Conservation (phyloP, 768 basidiomycete genomes). For the Kwoniella sp. region DNA sequence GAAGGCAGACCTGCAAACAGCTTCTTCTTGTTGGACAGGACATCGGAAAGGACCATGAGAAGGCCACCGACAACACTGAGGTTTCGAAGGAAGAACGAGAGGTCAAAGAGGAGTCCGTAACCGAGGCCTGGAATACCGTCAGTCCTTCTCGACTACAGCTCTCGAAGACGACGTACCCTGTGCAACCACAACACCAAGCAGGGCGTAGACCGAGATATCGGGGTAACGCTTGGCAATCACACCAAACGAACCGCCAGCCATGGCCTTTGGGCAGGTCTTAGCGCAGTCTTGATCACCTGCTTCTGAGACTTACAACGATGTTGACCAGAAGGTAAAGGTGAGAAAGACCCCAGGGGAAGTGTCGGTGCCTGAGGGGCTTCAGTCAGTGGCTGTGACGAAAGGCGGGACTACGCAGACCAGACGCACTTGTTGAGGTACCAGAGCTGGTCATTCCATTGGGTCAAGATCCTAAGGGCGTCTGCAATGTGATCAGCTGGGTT, state of each 20-base stretch:
- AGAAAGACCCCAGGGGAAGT: constrained; percentile 92
- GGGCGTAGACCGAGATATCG: constrained; percentile 82
- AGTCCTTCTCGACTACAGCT: background rate
- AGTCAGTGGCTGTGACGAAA: background rate
- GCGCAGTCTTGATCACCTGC: background rate
- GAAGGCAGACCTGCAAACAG: constrained; percentile 85
- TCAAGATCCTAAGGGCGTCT: constrained; percentile 85
- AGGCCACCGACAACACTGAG: constrained; percentile 95
- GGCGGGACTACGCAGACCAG: background rate
- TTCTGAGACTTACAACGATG: constrained; percentile 60
- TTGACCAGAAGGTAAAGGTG: constrained; percentile 89
- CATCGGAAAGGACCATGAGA: constrained; percentile 98
- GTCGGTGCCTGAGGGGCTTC: constrained; percentile 65
- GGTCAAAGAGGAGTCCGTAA: constrained; percentile 98
- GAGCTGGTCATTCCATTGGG: constrained; percentile 94
- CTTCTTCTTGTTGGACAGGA: constrained; percentile 79
- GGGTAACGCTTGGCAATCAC: constrained; percentile 83
- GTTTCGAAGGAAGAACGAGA: constrained; percentile 99
- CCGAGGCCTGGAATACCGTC: constrained; percentile 61
- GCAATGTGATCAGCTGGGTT: background rate
- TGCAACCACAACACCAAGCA: constrained; percentile 82
- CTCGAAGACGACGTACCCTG: constrained; percentile 56
- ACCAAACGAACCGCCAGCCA: constrained; percentile 76
- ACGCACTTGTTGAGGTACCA: constrained; percentile 95
- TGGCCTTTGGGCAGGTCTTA: constrained; percentile 58